Conservation (phyloP, 257 asterid species). For the Fraxinus excelsior region DNA sequence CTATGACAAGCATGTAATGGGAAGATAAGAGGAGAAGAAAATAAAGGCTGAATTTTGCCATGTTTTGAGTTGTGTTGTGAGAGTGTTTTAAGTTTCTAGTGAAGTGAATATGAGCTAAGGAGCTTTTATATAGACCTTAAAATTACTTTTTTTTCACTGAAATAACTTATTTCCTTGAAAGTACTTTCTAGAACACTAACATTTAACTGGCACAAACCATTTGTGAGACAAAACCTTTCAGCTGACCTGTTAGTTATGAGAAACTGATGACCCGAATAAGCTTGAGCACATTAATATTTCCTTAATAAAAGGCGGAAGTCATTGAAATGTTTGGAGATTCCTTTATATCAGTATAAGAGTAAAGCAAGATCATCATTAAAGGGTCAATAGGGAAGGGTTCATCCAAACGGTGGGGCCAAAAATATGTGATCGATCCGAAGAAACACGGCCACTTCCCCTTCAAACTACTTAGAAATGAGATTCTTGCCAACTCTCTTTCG, state of each 20-base stretch:
- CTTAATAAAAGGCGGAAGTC: too few relatives aligned
- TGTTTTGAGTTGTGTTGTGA: neutral
- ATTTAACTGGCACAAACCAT: too few relatives aligned
- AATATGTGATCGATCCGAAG: neutral
- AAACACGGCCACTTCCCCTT: neutral
- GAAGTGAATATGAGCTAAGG: constrained; percentile 13
- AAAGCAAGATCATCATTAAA: too few relatives aligned
- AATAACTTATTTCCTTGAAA: neutral
- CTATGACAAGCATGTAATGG: constrained; percentile 20
- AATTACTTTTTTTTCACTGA: too few relatives aligned
- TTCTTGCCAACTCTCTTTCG: neutral
- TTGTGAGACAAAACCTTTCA: too few relatives aligned
- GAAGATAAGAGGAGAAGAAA: constrained; percentile 34
- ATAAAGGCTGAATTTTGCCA: constrained; percentile 35
- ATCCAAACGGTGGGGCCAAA: neutral
- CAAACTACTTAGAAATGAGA: neutral
- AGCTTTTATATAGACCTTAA: constrained; percentile 26
- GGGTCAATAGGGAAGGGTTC: neutral
- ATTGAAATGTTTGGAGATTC: too few relatives aligned
- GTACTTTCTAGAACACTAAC: neutral
- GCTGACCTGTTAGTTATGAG: too few relatives aligned
- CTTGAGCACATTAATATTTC: too few relatives aligned
- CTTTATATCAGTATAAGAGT: too few relatives aligned
- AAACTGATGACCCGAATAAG: too few relatives aligned
- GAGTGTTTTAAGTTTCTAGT: neutral